Evolutionary conservation across 163 green algal species (phyloP).

Genomic region (Chlorella variabilis): DNA sequence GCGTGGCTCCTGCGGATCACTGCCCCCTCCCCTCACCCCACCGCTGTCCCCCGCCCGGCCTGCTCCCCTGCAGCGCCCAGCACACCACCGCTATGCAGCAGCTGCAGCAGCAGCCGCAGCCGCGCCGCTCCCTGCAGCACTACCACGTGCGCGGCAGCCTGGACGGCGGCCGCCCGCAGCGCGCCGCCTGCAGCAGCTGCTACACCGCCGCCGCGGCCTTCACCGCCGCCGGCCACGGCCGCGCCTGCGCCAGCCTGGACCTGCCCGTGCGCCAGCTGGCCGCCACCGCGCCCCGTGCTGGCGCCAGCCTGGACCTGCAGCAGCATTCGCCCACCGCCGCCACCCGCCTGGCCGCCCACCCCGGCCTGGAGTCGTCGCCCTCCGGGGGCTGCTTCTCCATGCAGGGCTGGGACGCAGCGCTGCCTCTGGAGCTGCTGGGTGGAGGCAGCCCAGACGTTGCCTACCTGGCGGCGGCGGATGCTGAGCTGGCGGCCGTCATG

Average conservation of each 20-base stretch:
- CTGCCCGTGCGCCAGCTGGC: too few relatives aligned
- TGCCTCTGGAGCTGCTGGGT: background rate
- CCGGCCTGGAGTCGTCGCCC: background rate
- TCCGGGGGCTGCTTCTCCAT: too few relatives aligned
- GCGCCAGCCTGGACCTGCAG: background rate
- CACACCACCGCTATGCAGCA: background rate
- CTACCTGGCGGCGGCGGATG: background rate
- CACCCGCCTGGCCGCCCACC: background rate
- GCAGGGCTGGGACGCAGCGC: background rate
- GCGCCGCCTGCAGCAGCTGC: too few relatives aligned
- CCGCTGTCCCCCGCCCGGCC: too few relatives aligned
- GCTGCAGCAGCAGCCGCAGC: background rate
- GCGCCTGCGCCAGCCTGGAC: too few relatives aligned
- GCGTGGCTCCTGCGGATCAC: background rate
- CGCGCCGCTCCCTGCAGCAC: background rate
- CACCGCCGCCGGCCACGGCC: too few relatives aligned
- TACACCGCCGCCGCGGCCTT: too few relatives aligned
- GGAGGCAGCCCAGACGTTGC: too few relatives aligned
- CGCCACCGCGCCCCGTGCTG: background rate
- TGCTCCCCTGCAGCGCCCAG: background rate
- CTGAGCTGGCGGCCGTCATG: background rate
- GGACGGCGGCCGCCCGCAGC: background rate
- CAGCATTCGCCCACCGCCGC: background rate
- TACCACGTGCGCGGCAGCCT: background rate
- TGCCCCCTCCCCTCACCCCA: too few relatives aligned